Evolutionary conservation across 106 monocot species (phyloP).

Genomic region (Xerophyta viscosa): DNA sequence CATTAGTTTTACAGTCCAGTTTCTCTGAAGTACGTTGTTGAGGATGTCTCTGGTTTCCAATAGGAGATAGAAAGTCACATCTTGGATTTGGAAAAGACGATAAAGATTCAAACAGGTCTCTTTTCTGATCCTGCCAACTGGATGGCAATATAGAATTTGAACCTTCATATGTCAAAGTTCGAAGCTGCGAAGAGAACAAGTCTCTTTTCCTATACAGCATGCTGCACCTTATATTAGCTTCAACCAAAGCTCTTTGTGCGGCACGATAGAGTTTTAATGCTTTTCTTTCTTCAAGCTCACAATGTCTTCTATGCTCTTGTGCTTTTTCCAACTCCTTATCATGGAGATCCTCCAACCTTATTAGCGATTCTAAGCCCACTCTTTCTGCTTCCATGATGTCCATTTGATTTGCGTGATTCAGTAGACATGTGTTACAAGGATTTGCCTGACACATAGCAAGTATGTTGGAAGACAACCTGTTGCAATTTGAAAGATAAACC

Average conservation of each 20-base stretch:
- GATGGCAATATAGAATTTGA: constrained; percentile 28
- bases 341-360: constrained; percentile 62
- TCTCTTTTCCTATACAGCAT: constrained; percentile 68
- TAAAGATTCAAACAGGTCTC: constrained; percentile 14
- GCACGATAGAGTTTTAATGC: constrained; percentile 76
- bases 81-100: constrained; percentile 13
- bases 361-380: constrained; percentile 38
- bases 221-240: constrained; percentile 68
- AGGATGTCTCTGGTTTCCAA: constrained; percentile 8
- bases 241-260: constrained; percentile 69
- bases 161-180: constrained; percentile 34
- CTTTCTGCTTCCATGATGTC: constrained; percentile 9
- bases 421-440: constrained; percentile 5
- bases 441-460: background rate
- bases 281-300: constrained; percentile 77
- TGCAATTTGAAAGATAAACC: too few species aligned
- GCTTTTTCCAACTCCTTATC: constrained; percentile 93
- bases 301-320: constrained; percentile 62
- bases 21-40: constrained; percentile 12
- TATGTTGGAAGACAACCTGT: background rate
- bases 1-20: constrained; percentile 14
- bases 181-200: constrained; percentile 44
- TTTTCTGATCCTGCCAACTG: constrained; percentile 21
- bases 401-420: constrained; percentile 13
- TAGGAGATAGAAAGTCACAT: constrained; percentile 6